Evolutionary conservation across 176 grass and related monocot genomes (phyloP).

Genomic region (Lolium perenne): DNA sequence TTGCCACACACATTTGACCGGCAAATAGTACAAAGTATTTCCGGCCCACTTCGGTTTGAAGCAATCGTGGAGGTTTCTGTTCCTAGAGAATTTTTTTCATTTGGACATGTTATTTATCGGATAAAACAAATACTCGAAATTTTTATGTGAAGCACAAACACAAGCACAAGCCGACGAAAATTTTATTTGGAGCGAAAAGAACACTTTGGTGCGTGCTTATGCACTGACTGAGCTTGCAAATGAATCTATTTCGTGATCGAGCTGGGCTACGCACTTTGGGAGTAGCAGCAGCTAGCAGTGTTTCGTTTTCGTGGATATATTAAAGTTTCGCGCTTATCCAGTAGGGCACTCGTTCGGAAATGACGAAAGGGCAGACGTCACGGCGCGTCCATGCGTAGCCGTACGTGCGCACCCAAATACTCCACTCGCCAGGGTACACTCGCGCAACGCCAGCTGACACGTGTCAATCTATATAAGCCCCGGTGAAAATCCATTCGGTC

Average conservation of each 20-base stretch:
- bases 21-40: neutral
- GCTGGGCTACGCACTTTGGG: too few relatives aligned
- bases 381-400: neutral
- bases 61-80: too few relatives aligned
- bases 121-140: too few relatives aligned
- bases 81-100: too few relatives aligned
- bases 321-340: neutral
- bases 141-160: too few relatives aligned
- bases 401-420: neutral
- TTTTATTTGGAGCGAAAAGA: neutral
- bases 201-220: too few relatives aligned
- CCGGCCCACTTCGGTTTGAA: too few relatives aligned
- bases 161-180: neutral
- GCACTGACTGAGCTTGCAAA: neutral
- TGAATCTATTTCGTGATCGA: neutral
- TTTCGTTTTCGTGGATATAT: too few relatives aligned
- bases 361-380: constrained; percentile 22
- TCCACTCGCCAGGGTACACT: neutral
- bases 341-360: neutral
- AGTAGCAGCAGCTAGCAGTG: neutral
- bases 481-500: neutral
- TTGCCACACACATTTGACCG: neutral
- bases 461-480: constrained; percentile 20
- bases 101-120: too few relatives aligned
- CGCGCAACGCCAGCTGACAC: neutral